These are phyloP conservation scores for Neofusicoccum kwambonambiense DNA, from an alignment of 2,329 filamentous ascomycete species.

Conservation along the genomic window DNA sequence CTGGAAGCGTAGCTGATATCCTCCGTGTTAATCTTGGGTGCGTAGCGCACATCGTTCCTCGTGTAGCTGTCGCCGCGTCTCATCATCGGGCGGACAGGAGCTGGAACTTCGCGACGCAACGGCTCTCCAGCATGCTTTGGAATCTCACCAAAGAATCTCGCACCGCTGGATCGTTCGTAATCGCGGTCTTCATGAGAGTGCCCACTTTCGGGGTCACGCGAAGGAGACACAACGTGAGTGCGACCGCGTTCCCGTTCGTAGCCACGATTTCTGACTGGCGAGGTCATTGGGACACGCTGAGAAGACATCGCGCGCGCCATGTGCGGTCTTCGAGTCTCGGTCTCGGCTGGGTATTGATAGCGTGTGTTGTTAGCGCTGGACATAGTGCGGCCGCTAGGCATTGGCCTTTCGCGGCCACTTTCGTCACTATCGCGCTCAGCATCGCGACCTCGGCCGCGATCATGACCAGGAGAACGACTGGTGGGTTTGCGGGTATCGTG, in stretches of 20 bases:
- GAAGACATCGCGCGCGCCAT: neutral
- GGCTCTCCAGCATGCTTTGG: constrained; percentile 27
- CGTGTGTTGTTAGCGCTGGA: neutral
- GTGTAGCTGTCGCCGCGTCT: constrained; percentile 27
- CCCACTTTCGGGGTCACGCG: neutral
- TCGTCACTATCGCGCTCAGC: neutral
- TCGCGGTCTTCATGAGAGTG: constrained; percentile 1
- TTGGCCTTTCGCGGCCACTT: neutral
- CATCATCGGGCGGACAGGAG: constrained; percentile 22
- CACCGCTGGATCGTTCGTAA: constrained; percentile 22
- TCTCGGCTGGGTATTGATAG: neutral
- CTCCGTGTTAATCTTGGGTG: constrained; percentile 33
- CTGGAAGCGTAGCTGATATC: constrained; percentile 31
- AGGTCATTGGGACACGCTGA: neutral
- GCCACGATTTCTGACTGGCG: neutral
- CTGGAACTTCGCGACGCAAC: constrained; percentile 23
- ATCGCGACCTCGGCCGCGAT: neutral
- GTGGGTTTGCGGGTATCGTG: neutral
- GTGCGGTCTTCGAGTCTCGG: neutral
- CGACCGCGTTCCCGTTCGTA: constrained; percentile 7
- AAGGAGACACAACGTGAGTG: constrained; percentile 4
- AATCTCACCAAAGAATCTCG: constrained; percentile 27
- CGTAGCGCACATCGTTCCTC: constrained; percentile 33
- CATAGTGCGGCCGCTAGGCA: neutral
- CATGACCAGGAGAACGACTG: neutral